phyloP scores from a whole-genome alignment of 2,329 filamentous ascomycete genomes.

The Fusarium papillatum region DNA sequence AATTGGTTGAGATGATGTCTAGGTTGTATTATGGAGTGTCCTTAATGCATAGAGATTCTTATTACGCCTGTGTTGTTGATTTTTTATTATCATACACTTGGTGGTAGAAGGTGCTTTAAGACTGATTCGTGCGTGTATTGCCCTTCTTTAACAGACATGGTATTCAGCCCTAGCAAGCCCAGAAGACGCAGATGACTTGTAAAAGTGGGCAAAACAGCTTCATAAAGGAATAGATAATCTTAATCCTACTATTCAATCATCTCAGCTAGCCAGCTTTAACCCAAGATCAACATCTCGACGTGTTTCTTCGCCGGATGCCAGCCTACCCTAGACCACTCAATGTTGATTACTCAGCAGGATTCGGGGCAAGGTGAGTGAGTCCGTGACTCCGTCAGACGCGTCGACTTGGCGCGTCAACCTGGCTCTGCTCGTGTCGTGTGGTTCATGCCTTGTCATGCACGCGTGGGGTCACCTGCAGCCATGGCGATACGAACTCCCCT shows the following conservation, averaged over 20 bases:
- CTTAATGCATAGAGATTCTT: neutral
- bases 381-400: neutral
- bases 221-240: neutral
- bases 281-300: neutral
- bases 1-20: neutral
- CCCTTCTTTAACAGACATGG: no score
- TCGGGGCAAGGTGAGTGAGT: neutral
- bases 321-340: neutral
- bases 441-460: neutral
- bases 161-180: neutral
- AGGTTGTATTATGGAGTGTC: neutral
- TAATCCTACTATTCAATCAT: rapidly evolving
- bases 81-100: neutral
- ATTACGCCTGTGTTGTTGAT: neutral
- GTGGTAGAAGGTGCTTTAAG: no score
- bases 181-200: neutral
- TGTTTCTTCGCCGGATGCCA: neutral
- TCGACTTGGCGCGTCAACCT: neutral
- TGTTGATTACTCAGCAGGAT: neutral
- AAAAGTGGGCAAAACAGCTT: neutral
- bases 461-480: neutral
- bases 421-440: neutral
- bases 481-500: neutral
- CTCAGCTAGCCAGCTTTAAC: neutral
- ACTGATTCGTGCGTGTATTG: no score